Evolutionary conservation across 225 moss, liverwort and hornwort species (phyloP).

Genomic region (Neckera pumila): DNA sequence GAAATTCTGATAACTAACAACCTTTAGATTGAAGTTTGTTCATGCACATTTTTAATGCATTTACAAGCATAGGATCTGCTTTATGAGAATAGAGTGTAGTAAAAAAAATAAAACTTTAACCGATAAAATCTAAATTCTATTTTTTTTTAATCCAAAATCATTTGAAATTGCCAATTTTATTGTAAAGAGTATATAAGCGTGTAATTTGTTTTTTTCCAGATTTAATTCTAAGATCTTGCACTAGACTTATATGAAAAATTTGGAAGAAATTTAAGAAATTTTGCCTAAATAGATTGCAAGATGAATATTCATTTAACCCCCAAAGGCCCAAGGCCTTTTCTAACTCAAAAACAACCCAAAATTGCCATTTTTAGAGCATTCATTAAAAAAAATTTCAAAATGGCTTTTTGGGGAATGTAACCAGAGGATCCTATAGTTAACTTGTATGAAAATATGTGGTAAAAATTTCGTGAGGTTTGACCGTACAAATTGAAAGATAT

Average conservation of each 20-base stretch:
- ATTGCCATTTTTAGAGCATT: too few relatives aligned
- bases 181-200: not conserved
- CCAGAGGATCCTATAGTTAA: too few relatives aligned
- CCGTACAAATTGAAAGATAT: too few relatives aligned
- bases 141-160: not conserved
- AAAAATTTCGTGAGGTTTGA: too few relatives aligned
- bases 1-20: not conserved
- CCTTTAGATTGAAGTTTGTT: rapidly evolving
- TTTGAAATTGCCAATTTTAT: not conserved
- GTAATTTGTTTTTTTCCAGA: too few relatives aligned
- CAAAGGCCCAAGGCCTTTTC: too few relatives aligned
- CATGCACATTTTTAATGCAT: too few relatives aligned
- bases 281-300: not conserved
- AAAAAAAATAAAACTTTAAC: not conserved
- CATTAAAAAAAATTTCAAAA: too few relatives aligned
- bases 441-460: too few relatives aligned
- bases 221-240: not conserved
- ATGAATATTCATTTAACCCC: not conserved
- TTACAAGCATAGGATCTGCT: rapidly evolving
- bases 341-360: too few relatives aligned
- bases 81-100: not conserved
- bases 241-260: not conserved
- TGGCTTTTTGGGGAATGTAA: too few relatives aligned
- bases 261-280: not conserved
- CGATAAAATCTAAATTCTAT: rapidly evolving